Base-by-base conservation (phyloP, 139 green algal species). In the Helicosporidium sp. region DNA sequence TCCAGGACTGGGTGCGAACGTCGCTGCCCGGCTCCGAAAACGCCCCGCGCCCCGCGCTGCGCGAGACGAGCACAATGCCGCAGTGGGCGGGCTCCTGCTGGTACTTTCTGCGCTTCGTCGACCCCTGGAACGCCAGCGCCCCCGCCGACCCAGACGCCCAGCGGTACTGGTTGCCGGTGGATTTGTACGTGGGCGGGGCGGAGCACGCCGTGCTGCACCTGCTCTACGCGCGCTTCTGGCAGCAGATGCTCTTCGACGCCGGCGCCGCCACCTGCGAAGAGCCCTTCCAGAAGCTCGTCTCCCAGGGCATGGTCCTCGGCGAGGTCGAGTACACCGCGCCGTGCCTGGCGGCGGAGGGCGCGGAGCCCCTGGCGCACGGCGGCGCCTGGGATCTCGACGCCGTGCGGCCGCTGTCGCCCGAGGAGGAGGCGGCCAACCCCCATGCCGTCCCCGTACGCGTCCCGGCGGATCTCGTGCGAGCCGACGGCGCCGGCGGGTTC, bases 141-240 rank as follows among this genome's bases (percentile, higher is more conserved):
- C 54, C 35, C 16, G 46, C n/a, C n/a, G n/a, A n/a, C n/a, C n/a
- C n/a, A n/a, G 73, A 81, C 26, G 63, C 74, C 39, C 89, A 97
- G 64, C 77, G 79, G 60, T 93, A 92, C 69, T 93, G 83, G 88
- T 90, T 95, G 79, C 87, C 85, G 1, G 89, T 99, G 42, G 89
- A 99, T 68, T 55, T 97, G 54, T 99, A 99, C 58, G 85, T 99
- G n/a, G 89, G 88, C 3, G 89, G 89, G 5, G 84, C 89, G 8
- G 89, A 99, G 73, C 89, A 99, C 58, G 84, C 86, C 5, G 87
- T 96, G 58, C 78, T 99, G 57, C 89, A 99, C 65, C 70, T 99
- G 31, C 75, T 99, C 23, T 99, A 99, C 55, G 82, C 89, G 12
- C 68, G 88, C 40, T 95, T 96, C 68, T 95, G 84, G 89, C 86